phyloP scores from a whole-genome alignment of 768 basidiomycete genomes.

The Mycena capillaripes region DNA sequence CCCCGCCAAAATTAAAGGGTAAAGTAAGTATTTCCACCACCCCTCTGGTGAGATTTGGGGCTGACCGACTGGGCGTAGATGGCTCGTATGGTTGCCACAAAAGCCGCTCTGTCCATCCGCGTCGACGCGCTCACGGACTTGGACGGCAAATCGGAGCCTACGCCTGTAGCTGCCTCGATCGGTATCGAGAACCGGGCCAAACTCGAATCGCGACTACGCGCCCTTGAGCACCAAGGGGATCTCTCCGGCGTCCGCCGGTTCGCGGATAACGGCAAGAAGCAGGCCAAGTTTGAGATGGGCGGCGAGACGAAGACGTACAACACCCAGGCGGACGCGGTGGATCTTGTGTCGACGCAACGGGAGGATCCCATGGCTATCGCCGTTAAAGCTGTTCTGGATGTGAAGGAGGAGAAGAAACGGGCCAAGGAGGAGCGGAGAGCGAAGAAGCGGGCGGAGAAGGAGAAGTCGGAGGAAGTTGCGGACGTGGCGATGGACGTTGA shows the following conservation, averaged over 20 bases:
- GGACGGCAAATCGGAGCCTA: constrained; percentile 88
- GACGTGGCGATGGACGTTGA: constrained; percentile 59
- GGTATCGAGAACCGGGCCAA: constrained; percentile 95
- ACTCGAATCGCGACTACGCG: constrained; percentile 93
- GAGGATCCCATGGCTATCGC: constrained; percentile 83
- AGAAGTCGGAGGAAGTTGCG: constrained; percentile 46
- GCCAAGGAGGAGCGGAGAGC: constrained; percentile 85
- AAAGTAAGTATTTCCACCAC: constrained; percentile 66
- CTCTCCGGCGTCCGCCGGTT: constrained; percentile 78
- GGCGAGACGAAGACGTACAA: constrained; percentile 90
- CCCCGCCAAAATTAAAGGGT: constrained; percentile 97
- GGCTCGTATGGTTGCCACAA: constrained; percentile 99
- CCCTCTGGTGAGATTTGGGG: neutral
- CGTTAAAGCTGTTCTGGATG: constrained; percentile 80
- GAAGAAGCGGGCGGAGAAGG: constrained; percentile 74
- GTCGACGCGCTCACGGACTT: constrained; percentile 96
- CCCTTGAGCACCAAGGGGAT: constrained; percentile 88
- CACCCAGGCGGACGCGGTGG: constrained; percentile 84
- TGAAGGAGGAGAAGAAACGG: constrained; percentile 89
- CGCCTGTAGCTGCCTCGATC: constrained; percentile 76
- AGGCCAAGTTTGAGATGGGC: constrained; percentile 84
- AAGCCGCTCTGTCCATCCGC: constrained; percentile 96
- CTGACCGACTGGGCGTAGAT: constrained; percentile 65
- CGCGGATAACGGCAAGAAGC: constrained; percentile 73
- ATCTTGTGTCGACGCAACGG: constrained; percentile 88